Conservation (phyloP, 2,329 filamentous ascomycete genomes). For the Colletotrichum truncatum region DNA sequence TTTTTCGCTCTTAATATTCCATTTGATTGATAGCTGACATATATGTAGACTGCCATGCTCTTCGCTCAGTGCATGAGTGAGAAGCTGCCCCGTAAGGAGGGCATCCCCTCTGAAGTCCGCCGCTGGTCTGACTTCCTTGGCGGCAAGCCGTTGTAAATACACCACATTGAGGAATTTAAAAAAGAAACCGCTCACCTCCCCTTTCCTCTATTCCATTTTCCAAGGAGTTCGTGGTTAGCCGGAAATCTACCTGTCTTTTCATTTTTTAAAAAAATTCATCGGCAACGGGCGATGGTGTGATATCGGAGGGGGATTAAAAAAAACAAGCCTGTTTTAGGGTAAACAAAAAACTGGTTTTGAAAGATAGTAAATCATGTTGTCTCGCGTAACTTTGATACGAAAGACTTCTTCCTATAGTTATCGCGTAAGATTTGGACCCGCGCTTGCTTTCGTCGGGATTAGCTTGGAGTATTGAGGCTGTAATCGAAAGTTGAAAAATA, state of each 20-base stretch:
- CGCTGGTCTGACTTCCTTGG: conserved; percentile 97
- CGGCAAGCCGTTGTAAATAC: conserved; percentile 76
- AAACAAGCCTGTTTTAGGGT: conserved; percentile 5
- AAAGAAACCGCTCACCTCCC: background rate
- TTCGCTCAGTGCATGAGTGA: conserved; percentile 97
- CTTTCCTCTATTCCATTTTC: conserved; percentile 1
- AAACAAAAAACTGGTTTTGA: background rate
- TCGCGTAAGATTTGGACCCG: too few species aligned
- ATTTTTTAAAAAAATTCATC: background rate
- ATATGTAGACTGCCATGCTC: conserved; percentile 83
- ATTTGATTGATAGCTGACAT: conserved; percentile 38
- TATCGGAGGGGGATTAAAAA: conserved; percentile 6
- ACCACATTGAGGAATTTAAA: background rate
- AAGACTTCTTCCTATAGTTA: too few species aligned
- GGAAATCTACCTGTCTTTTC: conserved; percentile 15
- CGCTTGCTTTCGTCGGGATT: background rate
- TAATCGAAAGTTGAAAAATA: background rate
- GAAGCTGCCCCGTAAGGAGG: conserved; percentile 89
- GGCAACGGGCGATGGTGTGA: conserved; percentile 5
- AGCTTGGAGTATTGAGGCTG: background rate
- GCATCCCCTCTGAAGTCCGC: conserved; percentile 90
- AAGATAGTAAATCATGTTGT: background rate
- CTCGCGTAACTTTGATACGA: background rate
- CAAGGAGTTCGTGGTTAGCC: conserved; percentile 19
- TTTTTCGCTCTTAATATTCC: background rate